A percentile compares a stretch with the other conserved stretches of the same genome.
Evolutionary conservation across 345 rosid species (phyloP).

Genomic region (Iberis pinnata): DNA sequence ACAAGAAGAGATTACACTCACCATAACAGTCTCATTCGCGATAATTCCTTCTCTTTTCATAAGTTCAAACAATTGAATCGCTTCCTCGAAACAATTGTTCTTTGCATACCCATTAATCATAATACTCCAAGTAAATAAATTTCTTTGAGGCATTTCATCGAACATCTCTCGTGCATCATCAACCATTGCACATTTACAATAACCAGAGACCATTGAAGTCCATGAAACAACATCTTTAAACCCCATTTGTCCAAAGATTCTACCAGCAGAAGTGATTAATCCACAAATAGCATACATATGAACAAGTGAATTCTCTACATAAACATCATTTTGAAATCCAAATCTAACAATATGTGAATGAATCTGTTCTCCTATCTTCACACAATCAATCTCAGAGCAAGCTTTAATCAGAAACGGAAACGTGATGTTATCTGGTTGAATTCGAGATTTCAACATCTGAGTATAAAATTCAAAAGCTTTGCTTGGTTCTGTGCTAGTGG

Average conservation of each 20-base stretch:
- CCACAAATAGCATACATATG: slow-evolving; percentile 55
- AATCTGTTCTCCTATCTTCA: slow-evolving; percentile 43
- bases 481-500: slow-evolving; percentile 33
- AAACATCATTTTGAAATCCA: slow-evolving; percentile 49
- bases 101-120: slow-evolving; percentile 64
- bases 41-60: slow-evolving; percentile 40
- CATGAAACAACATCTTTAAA: slow-evolving; percentile 56
- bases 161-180: slow-evolving; percentile 53
- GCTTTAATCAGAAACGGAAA: slow-evolving; percentile 62
- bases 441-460: slow-evolving; percentile 29
- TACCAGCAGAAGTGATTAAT: slow-evolving; percentile 40
- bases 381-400: slow-evolving; percentile 34
- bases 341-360: slow-evolving; percentile 47
- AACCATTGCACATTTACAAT: slow-evolving; percentile 37
- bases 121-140: slow-evolving; percentile 64
- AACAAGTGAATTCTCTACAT: slow-evolving; percentile 58
- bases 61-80: slow-evolving; percentile 42
- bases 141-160: slow-evolving; percentile 65
- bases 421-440: slow-evolving; percentile 60
- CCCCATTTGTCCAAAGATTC: slow-evolving; percentile 33
- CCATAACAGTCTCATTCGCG: slow-evolving; percentile 68
- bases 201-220: slow-evolving; percentile 61
- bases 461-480: slow-evolving; percentile 41
- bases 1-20: slow-evolving; percentile 58
- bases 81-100: slow-evolving; percentile 39